Evolutionary conservation across 2,329 filamentous ascomycete species (phyloP).

Genomic region (Hypoxylon sp.): DNA sequence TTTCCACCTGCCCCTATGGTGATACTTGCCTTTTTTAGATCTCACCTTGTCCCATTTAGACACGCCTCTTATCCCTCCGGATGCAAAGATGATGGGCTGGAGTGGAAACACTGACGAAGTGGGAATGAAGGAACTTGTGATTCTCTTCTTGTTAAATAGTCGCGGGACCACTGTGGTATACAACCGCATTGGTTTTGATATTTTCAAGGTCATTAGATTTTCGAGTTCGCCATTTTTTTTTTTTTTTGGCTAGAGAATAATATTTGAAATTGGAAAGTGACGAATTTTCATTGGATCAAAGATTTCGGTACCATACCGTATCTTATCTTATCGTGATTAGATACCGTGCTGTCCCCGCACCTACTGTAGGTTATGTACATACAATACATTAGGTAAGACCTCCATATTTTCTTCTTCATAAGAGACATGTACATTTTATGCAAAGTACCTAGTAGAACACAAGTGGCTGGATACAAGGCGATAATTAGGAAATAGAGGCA

Average conservation of each 20-base stretch:
- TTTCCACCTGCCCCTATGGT: too few species aligned
- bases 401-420: not conserved
- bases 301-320: conserved; percentile 7
- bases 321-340: conserved; percentile 15
- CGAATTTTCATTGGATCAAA: conserved; percentile 33
- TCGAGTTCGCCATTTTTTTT: not conserved
- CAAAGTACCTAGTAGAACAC: not conserved
- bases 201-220: not conserved
- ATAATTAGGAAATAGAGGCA: not conserved
- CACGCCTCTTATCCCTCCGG: conserved; percentile 1
- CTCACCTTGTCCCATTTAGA: too few species aligned
- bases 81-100: conserved; percentile 1
- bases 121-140: not conserved
- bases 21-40: too few species aligned
- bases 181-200: conserved; percentile 34
- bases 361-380: not conserved
- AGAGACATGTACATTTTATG: not conserved
- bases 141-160: conserved; percentile 13
- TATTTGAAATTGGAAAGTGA: conserved; percentile 31
- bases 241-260: not conserved
- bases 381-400: not conserved
- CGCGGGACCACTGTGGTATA: conserved; percentile 17
- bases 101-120: conserved; percentile 3
- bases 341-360: not conserved
- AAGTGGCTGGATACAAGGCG: not conserved